phyloP scores from a whole-genome alignment of 208 protist genomes.

The Leishmania tarentolae region DNA sequence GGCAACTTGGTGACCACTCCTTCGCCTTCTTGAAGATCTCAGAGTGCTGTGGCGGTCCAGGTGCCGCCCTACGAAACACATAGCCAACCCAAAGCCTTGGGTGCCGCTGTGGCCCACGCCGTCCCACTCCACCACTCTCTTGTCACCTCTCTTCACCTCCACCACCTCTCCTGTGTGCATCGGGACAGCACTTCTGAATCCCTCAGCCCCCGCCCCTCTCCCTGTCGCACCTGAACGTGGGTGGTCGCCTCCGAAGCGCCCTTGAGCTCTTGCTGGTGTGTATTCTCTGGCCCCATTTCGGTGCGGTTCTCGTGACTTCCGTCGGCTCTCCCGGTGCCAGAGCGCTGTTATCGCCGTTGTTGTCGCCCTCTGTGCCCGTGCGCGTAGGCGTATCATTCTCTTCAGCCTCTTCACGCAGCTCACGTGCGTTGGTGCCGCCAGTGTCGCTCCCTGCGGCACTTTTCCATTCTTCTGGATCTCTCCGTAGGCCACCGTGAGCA shows the following conservation, averaged over 20 bases:
- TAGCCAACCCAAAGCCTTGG: not conserved
- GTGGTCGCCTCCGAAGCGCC: not conserved
- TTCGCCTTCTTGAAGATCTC: not conserved
- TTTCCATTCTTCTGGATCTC: not conserved
- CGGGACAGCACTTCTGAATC: not conserved
- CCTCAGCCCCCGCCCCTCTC: not conserved
- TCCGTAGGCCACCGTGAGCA: not conserved
- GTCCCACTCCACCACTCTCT: too few relatives aligned
- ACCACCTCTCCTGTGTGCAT: not conserved
- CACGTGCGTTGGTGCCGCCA: not conserved
- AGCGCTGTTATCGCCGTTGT: not conserved
- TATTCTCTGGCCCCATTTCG: not conserved
- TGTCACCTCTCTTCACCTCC: not conserved
- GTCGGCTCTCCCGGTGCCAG: not conserved
- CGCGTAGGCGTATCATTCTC: not conserved
- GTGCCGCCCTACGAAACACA: not conserved
- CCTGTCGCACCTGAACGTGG: not conserved
- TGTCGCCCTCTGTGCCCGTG: not conserved
- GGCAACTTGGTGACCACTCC: not conserved
- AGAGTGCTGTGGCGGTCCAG: not conserved
- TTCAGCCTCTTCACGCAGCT: not conserved
- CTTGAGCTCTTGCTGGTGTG: not conserved
- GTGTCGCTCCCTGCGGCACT: not conserved
- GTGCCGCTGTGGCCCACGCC: not conserved
- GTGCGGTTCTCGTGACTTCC: not conserved